A percentile compares a stretch with the other conserved stretches of the same genome.
phyloP scores from a whole-genome alignment of 768 basidiomycete genomes.

The Pisolithus albus region DNA sequence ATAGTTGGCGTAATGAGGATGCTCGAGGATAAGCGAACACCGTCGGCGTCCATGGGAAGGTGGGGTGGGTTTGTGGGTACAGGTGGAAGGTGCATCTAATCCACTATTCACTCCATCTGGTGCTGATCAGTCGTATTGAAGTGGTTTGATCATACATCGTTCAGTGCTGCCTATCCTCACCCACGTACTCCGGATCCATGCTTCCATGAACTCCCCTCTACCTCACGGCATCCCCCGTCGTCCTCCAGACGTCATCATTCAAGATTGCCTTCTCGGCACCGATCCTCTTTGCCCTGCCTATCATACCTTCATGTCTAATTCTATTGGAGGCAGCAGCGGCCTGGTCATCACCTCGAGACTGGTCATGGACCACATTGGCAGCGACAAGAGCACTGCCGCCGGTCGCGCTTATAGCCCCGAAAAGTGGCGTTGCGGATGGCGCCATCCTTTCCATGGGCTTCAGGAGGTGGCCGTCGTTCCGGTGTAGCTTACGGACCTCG shows the following conservation, averaged over 20 bases:
- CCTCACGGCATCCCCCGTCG: constrained; percentile 23
- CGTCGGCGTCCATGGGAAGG: constrained; percentile 9
- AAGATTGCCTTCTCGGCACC: constrained; percentile 36
- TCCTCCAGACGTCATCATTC: constrained; percentile 35
- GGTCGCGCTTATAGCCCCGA: constrained; percentile 25
- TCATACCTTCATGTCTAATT: constrained; percentile 9
- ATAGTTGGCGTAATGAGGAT: constrained; percentile 28
- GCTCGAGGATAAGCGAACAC: constrained; percentile 19
- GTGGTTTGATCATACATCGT: constrained; percentile 37
- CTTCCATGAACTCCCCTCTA: constrained; percentile 21
- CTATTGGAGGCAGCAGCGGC: constrained; percentile 13
- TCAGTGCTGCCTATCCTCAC: constrained; percentile 30
- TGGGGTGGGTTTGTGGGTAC: constrained; percentile 37
- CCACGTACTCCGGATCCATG: constrained; percentile 26
- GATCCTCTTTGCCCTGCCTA: constrained; percentile 31
- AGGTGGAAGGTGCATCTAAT: constrained; percentile 31
- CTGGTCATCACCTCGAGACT: constrained; percentile 37
- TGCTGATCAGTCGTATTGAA: constrained; percentile 5
- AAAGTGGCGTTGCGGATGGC: constrained; percentile 41
- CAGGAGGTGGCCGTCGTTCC: constrained; percentile 32
- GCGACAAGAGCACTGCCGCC: constrained; percentile 28
- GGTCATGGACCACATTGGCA: constrained; percentile 39
- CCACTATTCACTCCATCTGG: background rate
- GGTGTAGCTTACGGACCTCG: constrained; percentile 2
- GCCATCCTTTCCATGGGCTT: constrained; percentile 38